Evolutionary conservation across 139 green algal genomes (phyloP), one percentile per base, ranked within the genome.

Genomic region (Desmodesmus armatus): DNA sequence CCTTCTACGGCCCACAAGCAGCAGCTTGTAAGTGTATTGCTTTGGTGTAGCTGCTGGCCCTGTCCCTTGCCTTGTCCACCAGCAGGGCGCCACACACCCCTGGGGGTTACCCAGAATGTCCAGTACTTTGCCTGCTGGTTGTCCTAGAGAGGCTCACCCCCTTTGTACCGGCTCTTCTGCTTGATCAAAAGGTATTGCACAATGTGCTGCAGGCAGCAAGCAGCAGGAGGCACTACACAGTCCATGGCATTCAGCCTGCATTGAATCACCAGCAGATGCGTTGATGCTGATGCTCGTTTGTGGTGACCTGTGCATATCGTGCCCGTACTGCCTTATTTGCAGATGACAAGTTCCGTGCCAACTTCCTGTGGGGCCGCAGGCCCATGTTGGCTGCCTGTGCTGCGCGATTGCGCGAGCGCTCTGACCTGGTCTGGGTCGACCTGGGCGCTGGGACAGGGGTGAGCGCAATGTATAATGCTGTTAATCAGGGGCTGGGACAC

Each of bases 311-410:
- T 74, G 25, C 27, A 83, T 49, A 49, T 62, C 9, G 31, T 17
- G 21, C n/a, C n/a, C 67, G 17, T 40, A 15, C n/a, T 23, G 31
- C n/a, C 35, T 75, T 44, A 65, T 35, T 79, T 29, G 84, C 95
- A 99, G 96, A 99, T 87, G 97, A 99, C 89, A 92, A 90, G 35
- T 99, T 99, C 85, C 90, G 97, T 0, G 89, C 89, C 31, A 95
- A 93, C 63, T 99, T 99, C 86, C 90, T 99, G 37, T 98, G 97
- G 95, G 97, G 96, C 27, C 90, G 97, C 15, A 92, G 92, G 74
- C 94, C 95, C 5, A 95, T 99, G 94, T 94, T 99, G 15, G 95
- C 96, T 19, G 95, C 97, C 2, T 93, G 85, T 71, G 96, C 97
- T 33, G 95, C 97, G 1, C 89, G 96, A 6, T 87, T 99, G 7